phyloP scores from a whole-genome alignment of 345 rosid genomes.

The Corymbia maculata region DNA sequence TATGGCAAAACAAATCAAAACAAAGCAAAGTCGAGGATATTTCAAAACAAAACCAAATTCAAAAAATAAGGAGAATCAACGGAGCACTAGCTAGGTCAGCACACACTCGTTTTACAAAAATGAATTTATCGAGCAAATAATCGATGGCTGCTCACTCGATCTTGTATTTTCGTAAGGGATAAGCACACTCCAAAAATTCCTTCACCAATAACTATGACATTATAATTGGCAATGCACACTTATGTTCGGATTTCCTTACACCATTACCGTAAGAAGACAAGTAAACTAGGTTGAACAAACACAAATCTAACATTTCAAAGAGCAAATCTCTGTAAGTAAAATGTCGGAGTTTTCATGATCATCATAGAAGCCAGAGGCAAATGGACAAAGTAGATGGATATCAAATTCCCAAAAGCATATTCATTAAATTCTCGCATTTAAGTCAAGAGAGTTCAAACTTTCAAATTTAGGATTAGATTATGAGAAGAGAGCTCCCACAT shows the following conservation, averaged over 20 bases:
- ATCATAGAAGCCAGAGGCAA: accelerated
- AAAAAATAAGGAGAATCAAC: not conserved
- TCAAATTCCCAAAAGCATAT: not conserved
- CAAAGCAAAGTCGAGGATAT: not conserved
- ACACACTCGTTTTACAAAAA: too few species aligned
- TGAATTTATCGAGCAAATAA: too few species aligned
- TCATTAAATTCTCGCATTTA: too few species aligned
- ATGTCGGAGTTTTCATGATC: not conserved
- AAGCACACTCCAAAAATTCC: not conserved
- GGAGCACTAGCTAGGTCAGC: not conserved
- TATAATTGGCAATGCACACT: accelerated
- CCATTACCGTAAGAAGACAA: not conserved
- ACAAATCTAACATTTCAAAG: not conserved
- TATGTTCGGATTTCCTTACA: too few species aligned
- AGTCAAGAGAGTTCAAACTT: too few species aligned
- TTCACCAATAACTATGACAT: too few species aligned
- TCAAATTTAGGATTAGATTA: not conserved
- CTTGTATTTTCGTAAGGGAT: not conserved
- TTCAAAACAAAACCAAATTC: too few species aligned
- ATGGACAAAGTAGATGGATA: not conserved
- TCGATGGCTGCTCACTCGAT: too few species aligned
- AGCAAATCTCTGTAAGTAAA: not conserved
- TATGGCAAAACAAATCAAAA: not conserved
- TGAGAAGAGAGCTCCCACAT: not conserved
- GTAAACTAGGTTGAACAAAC: too few species aligned